Evolutionary conservation across 306 rosid species (phyloP), one percentile per base, ranked within the genome.

Genomic region (Carpinus fangiana): DNA sequence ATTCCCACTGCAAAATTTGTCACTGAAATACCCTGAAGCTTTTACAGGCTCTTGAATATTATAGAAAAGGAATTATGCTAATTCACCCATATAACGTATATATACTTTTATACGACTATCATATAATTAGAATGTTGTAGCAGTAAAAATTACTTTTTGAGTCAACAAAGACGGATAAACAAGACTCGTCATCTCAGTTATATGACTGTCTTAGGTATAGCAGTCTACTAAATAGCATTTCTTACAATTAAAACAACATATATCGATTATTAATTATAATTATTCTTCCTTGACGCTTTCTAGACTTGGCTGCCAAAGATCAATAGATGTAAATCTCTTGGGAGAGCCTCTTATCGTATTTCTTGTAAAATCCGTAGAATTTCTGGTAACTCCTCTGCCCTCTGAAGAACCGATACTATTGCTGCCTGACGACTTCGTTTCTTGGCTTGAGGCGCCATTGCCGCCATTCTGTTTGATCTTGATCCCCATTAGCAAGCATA

Each of bases 231-330:
- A 38, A 38, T 38, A 38, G 0, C 43, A 4, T 38, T 38, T 38
- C 41, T 60, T 26, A 2, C 12, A 0, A 60, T 28, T 38, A 11
- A 1, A 23, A 4, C 34, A 11, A 2, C 66, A 60, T 26, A 3
- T 17, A 5, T 28, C 34, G 34, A 31, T 31, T 2, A 31, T 31
- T 31, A 14, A 62, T 62, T 62, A 7, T 16, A 12, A 28, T 87
- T 78, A 85, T 82, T 89, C 93, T 83, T 91, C 94, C 23, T 74
- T 75, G 76, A 88, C 84, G 83, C 92, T 89, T 43, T 86, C 86
- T 68, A 85, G 80, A 82, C 80, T 84, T 45, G 96, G 94, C 70
- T 83, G 87, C 96, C 90, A 89, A 46, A 81, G 16, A 69, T 82
- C 79, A 73, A 76, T 72, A 64, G 89, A 72, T 62, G 81, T 64